A percentile compares a stretch with the other conserved stretches of the same genome.
These are phyloP conservation scores for Penicillium carneum DNA, from an alignment of 2,329 filamentous ascomycete species.

Conservation along the genomic window DNA sequence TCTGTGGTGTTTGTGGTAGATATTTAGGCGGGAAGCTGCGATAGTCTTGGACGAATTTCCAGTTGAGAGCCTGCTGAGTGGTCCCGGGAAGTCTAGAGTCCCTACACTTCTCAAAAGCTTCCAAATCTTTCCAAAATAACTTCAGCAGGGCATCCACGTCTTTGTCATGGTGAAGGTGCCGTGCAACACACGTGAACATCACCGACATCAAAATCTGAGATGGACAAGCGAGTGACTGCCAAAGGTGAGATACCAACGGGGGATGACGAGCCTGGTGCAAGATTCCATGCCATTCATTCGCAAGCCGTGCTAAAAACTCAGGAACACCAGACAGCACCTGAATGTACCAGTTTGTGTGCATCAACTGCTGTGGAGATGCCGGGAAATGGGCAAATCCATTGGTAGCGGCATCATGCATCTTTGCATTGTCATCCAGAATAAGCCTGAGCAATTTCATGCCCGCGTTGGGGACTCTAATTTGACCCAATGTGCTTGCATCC, in stretches of 20 bases:
- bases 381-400: constrained; percentile 53
- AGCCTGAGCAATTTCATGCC: background rate
- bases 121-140: constrained; percentile 10
- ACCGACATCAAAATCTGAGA: constrained; percentile 18
- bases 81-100: background rate
- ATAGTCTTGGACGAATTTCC: background rate
- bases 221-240: background rate
- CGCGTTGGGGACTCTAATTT: constrained; percentile 34
- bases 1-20: background rate
- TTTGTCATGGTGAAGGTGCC: constrained; percentile 3
- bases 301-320: constrained; percentile 56
- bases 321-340: constrained; percentile 50
- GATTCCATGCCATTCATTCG: constrained; percentile 51
- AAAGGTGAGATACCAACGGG: constrained; percentile 5
- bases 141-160: background rate
- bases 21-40: background rate
- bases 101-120: background rate
- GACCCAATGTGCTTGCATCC: constrained; percentile 34
- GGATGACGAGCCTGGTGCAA: background rate
- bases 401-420: constrained; percentile 7
- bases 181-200: constrained; percentile 14
- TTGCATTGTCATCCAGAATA: constrained; percentile 19
- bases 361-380: constrained; percentile 20
- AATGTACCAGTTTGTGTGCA: constrained; percentile 45
- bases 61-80: background rate